Conservation (phyloP, 2,329 filamentous ascomycete species). For the Exophiala sideris region DNA sequence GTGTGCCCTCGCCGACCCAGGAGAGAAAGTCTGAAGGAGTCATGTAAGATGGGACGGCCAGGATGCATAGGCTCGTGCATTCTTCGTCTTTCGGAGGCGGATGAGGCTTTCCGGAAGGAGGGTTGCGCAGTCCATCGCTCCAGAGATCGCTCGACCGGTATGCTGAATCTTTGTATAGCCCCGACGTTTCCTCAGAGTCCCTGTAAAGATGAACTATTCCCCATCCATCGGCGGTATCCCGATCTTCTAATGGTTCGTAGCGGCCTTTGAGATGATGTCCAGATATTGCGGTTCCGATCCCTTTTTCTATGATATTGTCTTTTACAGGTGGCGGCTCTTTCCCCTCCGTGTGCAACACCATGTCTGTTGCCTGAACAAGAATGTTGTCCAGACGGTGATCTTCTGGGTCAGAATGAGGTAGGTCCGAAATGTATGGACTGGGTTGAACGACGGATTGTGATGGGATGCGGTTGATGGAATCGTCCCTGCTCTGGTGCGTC, state of each 20-base stretch:
- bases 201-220: constrained; percentile 92
- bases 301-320: constrained; percentile 42
- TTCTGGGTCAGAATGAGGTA: constrained; percentile 20
- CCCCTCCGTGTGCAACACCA: constrained; percentile 38
- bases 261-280: constrained; percentile 79
- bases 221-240: constrained; percentile 69
- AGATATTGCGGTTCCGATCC: constrained; percentile 52
- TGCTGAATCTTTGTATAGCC: constrained; percentile 51
- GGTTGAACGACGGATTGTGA: constrained; percentile 1
- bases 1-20: constrained; percentile 84
- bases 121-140: constrained; percentile 25
- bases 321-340: constrained; percentile 21
- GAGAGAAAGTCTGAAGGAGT: constrained; percentile 86
- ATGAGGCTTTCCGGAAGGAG: constrained; percentile 15
- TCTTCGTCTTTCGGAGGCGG: constrained; percentile 51
- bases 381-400: constrained; percentile 85
- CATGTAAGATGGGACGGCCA: constrained; percentile 92
- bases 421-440: constrained; percentile 29
- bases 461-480: neutral
- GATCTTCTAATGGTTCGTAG: constrained; percentile 70
- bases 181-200: constrained; percentile 71
- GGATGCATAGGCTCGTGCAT: constrained; percentile 85
- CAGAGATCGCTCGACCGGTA: constrained; percentile 25
- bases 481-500: constrained; percentile 14
- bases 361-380: constrained; percentile 76